Evolutionary conservation across 345 rosid genomes (phyloP).

Genomic region (Rhodamnia rubescens): DNA sequence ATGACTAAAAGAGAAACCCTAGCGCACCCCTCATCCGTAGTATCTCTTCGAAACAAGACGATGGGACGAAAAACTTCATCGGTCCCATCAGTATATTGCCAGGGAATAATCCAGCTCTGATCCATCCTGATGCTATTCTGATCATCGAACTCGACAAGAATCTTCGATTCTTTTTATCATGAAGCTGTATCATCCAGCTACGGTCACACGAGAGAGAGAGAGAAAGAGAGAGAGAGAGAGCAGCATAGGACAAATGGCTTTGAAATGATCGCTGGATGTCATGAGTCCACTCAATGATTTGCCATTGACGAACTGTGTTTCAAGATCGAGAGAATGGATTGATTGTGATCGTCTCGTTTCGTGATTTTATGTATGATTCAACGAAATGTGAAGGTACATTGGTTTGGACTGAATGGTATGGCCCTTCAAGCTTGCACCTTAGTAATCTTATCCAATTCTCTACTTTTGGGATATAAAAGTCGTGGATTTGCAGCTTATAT

Average conservation of each 20-base stretch:
- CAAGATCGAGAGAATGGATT: background rate
- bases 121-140: background rate
- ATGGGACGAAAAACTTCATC: background rate
- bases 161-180: background rate
- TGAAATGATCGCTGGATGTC: background rate
- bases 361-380: background rate
- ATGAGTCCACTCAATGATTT: background rate
- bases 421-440: background rate
- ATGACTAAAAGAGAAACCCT: background rate
- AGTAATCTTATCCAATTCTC: background rate
- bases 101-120: background rate
- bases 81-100: background rate
- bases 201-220: background rate
- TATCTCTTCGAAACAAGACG: background rate
- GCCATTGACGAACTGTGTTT: background rate
- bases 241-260: background rate
- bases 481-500: background rate
- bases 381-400: background rate
- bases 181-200: background rate
- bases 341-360: background rate
- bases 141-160: background rate
- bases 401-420: background rate
- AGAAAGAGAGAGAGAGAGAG: background rate
- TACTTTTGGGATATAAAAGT: background rate
- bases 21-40: background rate